phyloP scores from a whole-genome alignment of 2,329 filamentous ascomycete genomes.

The Botrytis deweyae region DNA sequence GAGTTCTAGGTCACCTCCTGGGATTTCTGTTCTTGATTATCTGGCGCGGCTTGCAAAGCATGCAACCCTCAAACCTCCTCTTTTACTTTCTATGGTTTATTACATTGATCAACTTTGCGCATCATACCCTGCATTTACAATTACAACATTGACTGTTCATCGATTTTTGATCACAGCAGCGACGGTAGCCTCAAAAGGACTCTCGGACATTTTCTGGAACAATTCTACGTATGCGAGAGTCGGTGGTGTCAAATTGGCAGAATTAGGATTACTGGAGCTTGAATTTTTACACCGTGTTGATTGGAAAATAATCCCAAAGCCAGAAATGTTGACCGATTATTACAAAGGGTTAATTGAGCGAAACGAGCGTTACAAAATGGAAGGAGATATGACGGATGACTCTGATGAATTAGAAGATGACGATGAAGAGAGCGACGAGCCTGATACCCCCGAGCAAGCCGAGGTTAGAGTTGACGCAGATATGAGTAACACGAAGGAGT shows the following conservation, averaged over 20 bases:
- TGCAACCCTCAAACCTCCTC: constrained; percentile 86
- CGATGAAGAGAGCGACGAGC: constrained; percentile 36
- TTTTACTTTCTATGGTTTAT: constrained; percentile 98
- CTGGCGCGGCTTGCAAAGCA: constrained; percentile 89
- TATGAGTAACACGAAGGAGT: constrained; percentile 38
- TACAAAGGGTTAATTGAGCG: constrained; percentile 81
- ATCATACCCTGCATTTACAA: constrained; percentile 90
- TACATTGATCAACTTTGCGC: constrained; percentile 95
- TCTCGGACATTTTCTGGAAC: constrained; percentile 97
- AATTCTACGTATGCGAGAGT: constrained; percentile 95
- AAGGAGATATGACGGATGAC: constrained; percentile 30
- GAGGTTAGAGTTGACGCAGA: constrained; percentile 28
- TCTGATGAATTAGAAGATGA: constrained; percentile 14
- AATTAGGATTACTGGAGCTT: constrained; percentile 86
- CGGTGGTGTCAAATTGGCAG: constrained; percentile 84
- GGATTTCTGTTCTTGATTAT: constrained; percentile 93
- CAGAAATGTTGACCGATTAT: constrained; percentile 90
- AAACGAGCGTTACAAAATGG: constrained; percentile 55
- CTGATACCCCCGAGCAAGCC: constrained; percentile 37
- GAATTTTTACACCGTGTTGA: constrained; percentile 91
- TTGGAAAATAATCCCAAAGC: constrained; percentile 95
- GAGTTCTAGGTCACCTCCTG: constrained; percentile 60
- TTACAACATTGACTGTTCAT: constrained; percentile 94
- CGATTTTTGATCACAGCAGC: constrained; percentile 95
- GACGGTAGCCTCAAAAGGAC: constrained; percentile 91